Evolutionary conservation across 192 early-diverging fungal genomes (phyloP), one percentile per base, ranked within the genome.

Genomic region (Gigaspora rosea): DNA sequence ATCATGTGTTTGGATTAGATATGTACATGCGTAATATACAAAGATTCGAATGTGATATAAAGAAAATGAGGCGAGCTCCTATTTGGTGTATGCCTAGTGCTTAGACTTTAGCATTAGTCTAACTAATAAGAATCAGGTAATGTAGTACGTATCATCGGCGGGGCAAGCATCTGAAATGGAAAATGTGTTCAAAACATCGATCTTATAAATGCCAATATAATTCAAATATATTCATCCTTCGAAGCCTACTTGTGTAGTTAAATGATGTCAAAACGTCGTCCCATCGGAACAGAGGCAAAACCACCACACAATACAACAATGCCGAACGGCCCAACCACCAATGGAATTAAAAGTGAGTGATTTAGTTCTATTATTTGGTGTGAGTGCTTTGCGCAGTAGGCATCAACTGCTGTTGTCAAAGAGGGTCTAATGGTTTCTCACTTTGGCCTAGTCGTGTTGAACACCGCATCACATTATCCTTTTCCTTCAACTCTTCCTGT

Each of bases 261-360:
- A 41, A 41, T 41, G 41, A 63, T 63, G 61, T 63, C 61, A 32
- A 63, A 63, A 63, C 61, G 61, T 63, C 61, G 61, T 33, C 27
- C 27, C 27, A 62, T 22, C 59, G 27, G 27, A 63, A 63, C 61
- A 33, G 61, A 63, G 33, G 27, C 61, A 63, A 63, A 63, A 7
- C 11, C 32, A 35, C 27, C 61, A 63, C 61, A 73, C 36, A 58
- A 52, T 73, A 59, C 15, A 33, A 41, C 57, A 27, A 58, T 49
- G 22, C 22, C 71, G 35, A 36, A 73, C 54, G 54, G 54, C n/a
- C 54, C 71, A 27, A 27, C 27, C 6, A 35, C 57, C 35, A 73
- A 73, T 46, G 71, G 71, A 73, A 52, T 59, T 9, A 73, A 73
- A 41, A 15, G 71, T 73, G 41, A 46, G 33, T 66, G 36, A 48